Evolutionary conservation across 148 eudicot species (phyloP).

Genomic region (Selenicereus undatus): DNA sequence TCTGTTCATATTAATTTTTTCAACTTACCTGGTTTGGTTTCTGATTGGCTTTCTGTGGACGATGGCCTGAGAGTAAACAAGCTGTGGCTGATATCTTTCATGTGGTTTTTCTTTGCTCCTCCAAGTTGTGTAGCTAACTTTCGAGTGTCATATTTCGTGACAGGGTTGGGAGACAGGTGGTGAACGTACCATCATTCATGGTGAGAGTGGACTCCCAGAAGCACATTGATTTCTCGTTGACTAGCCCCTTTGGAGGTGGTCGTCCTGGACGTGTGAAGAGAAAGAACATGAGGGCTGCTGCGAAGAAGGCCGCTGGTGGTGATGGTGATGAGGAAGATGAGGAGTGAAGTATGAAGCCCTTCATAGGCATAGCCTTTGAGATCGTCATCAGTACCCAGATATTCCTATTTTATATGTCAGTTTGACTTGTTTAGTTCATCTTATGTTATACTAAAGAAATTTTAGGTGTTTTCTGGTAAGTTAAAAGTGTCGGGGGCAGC

Average conservation of each 20-base stretch:
- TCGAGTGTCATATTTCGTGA: background rate
- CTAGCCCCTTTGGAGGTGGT: conserved; percentile 62
- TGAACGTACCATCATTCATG: conserved; percentile 55
- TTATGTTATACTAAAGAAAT: no score
- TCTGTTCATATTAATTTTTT: no score
- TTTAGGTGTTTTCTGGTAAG: no score
- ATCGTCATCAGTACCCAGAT: no score
- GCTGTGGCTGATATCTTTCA: background rate
- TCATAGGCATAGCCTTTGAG: background rate
- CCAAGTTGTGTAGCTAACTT: background rate
- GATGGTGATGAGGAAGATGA: conserved; percentile 58
- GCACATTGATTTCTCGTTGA: conserved; percentile 58
- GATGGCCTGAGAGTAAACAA: no score
- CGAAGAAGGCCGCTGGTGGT: conserved; percentile 61
- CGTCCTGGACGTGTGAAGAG: conserved; percentile 64
- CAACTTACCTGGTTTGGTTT: no score
- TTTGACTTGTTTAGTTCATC: no score
- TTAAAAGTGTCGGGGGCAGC: no score
- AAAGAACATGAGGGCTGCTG: conserved; percentile 53
- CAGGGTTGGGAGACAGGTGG: conserved; percentile 61
- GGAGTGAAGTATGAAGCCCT: conserved; percentile 28
- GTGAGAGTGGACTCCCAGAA: conserved; percentile 58
- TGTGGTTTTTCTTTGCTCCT: background rate
- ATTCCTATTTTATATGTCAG: no score
- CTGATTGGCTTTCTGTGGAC: no score